Percentiles rank a stretch among this genome's conserved stretches.
Evolutionary conservation across 371 early-diverging fungal species (phyloP).

Genomic region (Saksenaea vasiformis): DNA sequence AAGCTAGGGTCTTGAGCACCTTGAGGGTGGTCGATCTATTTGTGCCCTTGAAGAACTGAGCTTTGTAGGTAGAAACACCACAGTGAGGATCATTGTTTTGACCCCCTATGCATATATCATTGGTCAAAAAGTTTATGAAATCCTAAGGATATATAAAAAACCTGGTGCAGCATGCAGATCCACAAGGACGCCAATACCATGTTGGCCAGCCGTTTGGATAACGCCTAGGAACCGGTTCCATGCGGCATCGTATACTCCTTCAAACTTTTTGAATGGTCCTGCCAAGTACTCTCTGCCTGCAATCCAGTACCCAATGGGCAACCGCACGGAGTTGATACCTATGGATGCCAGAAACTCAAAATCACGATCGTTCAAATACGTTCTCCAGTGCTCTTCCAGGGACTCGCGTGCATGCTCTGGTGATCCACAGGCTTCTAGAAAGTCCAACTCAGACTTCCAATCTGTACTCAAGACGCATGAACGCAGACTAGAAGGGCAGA

Average conservation of each 20-base stretch:
- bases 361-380: slow-evolving; percentile 63
- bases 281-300: slow-evolving; percentile 22
- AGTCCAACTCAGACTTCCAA: slow-evolving; percentile 35
- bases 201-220: slow-evolving; percentile 52
- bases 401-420: slow-evolving; percentile 36
- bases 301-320: slow-evolving; percentile 74
- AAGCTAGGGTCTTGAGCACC: slow-evolving; percentile 16
- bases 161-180: slow-evolving; percentile 75
- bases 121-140: not conserved
- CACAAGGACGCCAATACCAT: slow-evolving; percentile 63
- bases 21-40: slow-evolving; percentile 14
- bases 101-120: slow-evolving; percentile 18
- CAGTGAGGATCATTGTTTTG: slow-evolving; percentile 32
- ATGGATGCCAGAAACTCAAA: slow-evolving; percentile 49
- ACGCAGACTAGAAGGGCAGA: slow-evolving; percentile 35
- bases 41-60: slow-evolving; percentile 19
- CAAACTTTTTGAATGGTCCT: slow-evolving; percentile 21
- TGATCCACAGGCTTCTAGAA: slow-evolving; percentile 46
- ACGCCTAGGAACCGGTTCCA: slow-evolving; percentile 46
- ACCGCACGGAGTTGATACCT: slow-evolving; percentile 67
- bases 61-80: slow-evolving; percentile 19
- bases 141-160: not conserved
- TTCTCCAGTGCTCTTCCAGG: slow-evolving; percentile 57
- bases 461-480: slow-evolving; percentile 32
- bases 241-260: slow-evolving; percentile 34